Percentiles rank a stretch among this genome's conserved stretches.
Conservation (phyloP, 2,329 filamentous ascomycete genomes). For the Periconia macrospinosa region DNA sequence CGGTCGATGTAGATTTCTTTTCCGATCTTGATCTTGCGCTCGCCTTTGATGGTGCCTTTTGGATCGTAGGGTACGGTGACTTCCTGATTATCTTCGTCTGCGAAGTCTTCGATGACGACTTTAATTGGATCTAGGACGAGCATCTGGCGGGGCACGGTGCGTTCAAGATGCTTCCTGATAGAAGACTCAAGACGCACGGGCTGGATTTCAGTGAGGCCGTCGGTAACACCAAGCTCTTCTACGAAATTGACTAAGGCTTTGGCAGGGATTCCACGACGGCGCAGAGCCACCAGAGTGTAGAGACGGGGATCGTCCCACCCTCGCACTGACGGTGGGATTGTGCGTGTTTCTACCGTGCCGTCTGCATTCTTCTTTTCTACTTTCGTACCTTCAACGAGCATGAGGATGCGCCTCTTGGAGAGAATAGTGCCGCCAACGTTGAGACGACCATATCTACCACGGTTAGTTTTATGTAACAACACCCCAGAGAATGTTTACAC, state of each 20-base stretch:
- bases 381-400: slow-evolving; percentile 70
- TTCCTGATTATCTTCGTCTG: slow-evolving; percentile 67
- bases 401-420: slow-evolving; percentile 81
- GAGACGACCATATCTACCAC: slow-evolving; percentile 61
- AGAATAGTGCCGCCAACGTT: slow-evolving; percentile 84
- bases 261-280: slow-evolving; percentile 82
- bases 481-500: not conserved
- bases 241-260: slow-evolving; percentile 88
- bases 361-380: slow-evolving; percentile 49
- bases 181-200: slow-evolving; percentile 81
- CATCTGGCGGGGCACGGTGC: slow-evolving; percentile 85
- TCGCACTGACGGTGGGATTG: slow-evolving; percentile 63
- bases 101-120: slow-evolving; percentile 78
- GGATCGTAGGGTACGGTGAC: slow-evolving; percentile 77
- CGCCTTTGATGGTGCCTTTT: slow-evolving; percentile 64
- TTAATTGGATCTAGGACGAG: slow-evolving; percentile 83
- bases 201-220: slow-evolving; percentile 76
- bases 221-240: slow-evolving; percentile 88
- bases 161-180: slow-evolving; percentile 83
- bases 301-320: slow-evolving; percentile 91
- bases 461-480: slow-evolving; percentile 12
- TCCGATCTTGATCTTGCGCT: slow-evolving; percentile 66
- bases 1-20: slow-evolving; percentile 83
- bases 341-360: slow-evolving; percentile 40
- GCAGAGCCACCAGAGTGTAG: slow-evolving; percentile 82